Evolutionary conservation across 2,329 filamentous ascomycete genomes (phyloP), one percentile per base, ranked within the genome.

Genomic region (Trichoderma oligosporum): DNA sequence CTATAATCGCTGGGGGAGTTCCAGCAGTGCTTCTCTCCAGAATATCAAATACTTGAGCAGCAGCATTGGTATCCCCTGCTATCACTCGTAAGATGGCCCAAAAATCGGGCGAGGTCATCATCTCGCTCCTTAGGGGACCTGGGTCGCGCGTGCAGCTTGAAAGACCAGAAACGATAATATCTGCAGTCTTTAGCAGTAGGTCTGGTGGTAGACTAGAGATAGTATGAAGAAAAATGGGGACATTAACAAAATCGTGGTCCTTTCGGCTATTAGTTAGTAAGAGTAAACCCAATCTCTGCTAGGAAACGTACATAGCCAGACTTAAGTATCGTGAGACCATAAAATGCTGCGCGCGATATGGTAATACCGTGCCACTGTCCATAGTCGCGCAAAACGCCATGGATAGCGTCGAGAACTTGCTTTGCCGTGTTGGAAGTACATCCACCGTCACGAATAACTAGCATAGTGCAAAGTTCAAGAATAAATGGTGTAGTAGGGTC

Each of bases 61-160:
- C 88, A 24, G 88, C 86, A 53, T 89, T 86, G 3, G 83, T 75
- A 60, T 87, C 82, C 22, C 79, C 78, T 45, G 89, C 85, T 16
- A 99, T 76, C 29, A 85, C 82, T 60, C 91, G 86, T 52, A 99
- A 78, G 12, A 97, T 89, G 4, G 88, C 87, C 94, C 94, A 99
- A 71, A 99, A 97, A 68, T 99, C 94, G 0, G 94, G 94, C 16
- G 93, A 97, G 12, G 90, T 93, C 73, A 96, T 95, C 64, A 97
- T 89, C 73, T 97, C 93, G 64, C 89, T 96, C 57, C 90, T 85
- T 25, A 99, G 76, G 11, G 88, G 84, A 24, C 86, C 85, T 0
- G 90, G 84, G 59, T 88, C 84, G 51, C 87, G 85, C 63, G 96
- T 89, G 66, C 92, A 97, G 42, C 86, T 79, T 42, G 86, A 83